Evolutionary conservation across 208 protist species (phyloP), one percentile per base, ranked within the genome.

Genomic region (Leishmania martiniquensis): DNA sequence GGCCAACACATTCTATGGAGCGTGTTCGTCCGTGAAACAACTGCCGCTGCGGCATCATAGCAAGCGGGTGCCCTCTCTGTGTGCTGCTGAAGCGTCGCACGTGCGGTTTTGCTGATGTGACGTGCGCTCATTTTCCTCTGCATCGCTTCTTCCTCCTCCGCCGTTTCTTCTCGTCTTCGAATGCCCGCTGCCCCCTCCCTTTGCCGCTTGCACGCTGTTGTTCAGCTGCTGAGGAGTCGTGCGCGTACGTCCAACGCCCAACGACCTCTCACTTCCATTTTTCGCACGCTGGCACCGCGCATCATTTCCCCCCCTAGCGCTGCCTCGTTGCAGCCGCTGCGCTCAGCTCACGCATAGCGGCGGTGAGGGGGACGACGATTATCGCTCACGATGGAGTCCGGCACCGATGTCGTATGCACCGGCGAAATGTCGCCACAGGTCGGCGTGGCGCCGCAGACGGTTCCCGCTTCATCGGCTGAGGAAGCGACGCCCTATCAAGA

Each of bases 401-500:
- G 32, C 15, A 29, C 66, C 15, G 78, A 77, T 54, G 83, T 76
- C 13, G 74, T 79, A 37, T 67, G 42, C 62, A 72, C 72, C 1
- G 76, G 45, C 7, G 57, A 78, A 39, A 45, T 39, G 20, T 34
- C 68, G 12, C 66, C 68, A 3, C 70, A n/a, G 32, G 29, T 62
- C 32, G 67, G 65, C 37, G 66, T 81, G 34, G 62, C 22, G 17
- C 84, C 79, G 22, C 69, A 65, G 52, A 69, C 39, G 52, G 75
- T 76, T 25, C 84, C 83, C 4, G 54, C 34, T 34, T 54, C 20
- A 12, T 63, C 20, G 12, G 69, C 73, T 4, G 73, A 85, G 17
- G 72, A 80, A 5, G 44, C 63, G 29, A 59, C 52, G 59, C 76
- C 85, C 9, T 98, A 98, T 74, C 92, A 95, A 60, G 89, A 98